These are phyloP conservation scores for Hypomontagnella monticulosa DNA, from an alignment of 495 filamentous ascomycete genomes.

Conservation along the genomic window DNA sequence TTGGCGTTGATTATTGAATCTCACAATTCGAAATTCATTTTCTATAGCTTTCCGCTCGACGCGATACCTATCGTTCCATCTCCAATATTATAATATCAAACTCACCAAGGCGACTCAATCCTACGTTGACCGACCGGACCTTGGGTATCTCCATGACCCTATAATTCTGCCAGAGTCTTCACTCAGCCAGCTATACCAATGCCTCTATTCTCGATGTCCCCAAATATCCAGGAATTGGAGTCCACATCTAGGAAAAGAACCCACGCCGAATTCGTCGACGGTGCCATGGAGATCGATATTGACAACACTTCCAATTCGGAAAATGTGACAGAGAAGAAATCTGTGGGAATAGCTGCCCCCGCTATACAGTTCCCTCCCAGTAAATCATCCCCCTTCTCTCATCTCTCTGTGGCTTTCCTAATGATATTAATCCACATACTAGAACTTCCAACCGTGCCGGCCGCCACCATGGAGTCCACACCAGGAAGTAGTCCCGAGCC, in stretches of 20 bases:
- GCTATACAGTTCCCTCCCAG: constrained; percentile 20
- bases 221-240: constrained; percentile 49
- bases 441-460: constrained; percentile 23
- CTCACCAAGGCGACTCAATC: no score
- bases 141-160: background rate
- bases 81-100: no score
- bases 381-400: constrained; percentile 15
- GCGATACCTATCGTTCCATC: no score
- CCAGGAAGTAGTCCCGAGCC: constrained; percentile 45
- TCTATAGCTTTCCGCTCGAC: no score
- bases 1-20: no score
- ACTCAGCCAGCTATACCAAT: constrained; percentile 34
- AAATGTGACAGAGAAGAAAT: constrained; percentile 21
- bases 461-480: constrained; percentile 26
- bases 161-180: constrained; percentile 8
- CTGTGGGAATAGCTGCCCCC: constrained; percentile 7
- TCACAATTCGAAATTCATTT: no score
- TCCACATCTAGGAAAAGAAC: constrained; percentile 46
- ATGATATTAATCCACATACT: background rate
- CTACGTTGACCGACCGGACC: no score
- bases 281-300: constrained; percentile 7
- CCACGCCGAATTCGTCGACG: constrained; percentile 48
- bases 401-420: background rate
- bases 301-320: constrained; percentile 21
- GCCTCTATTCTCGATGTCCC: constrained; percentile 52